A percentile compares a stretch with the other conserved stretches of the same genome.
These are phyloP conservation scores for Hypoxylon sp. DNA, from an alignment of 2,329 filamentous ascomycete species.

Conservation along the genomic window DNA sequence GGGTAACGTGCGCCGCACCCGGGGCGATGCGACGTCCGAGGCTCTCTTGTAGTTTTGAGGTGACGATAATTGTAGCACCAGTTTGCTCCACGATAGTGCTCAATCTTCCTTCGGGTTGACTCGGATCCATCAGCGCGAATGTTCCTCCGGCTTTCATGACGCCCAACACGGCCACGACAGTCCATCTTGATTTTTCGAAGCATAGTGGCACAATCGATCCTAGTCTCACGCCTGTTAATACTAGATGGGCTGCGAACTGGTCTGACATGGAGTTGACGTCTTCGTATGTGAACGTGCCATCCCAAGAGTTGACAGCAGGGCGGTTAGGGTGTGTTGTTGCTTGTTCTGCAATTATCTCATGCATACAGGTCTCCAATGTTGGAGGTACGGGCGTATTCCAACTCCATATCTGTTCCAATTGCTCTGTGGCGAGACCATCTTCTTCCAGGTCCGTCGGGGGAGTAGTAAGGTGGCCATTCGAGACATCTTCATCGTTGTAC, in stretches of 20 bases:
- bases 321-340: conserved; percentile 49
- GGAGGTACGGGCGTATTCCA: conserved; percentile 56
- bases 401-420: conserved; percentile 55
- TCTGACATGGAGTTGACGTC: conserved; percentile 55
- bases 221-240: conserved; percentile 46
- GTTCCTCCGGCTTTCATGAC: conserved; percentile 59
- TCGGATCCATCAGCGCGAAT: conserved; percentile 57
- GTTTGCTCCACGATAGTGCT: conserved; percentile 56
- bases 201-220: conserved; percentile 58
- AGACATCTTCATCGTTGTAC: conserved; percentile 36
- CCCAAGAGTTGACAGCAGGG: conserved; percentile 59
- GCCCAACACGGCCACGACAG: conserved; percentile 54
- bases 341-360: conserved; percentile 55
- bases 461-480: conserved; percentile 36
- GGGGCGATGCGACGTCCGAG: conserved; percentile 50
- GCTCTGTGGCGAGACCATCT: conserved; percentile 43
- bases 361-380: conserved; percentile 53
- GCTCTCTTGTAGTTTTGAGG: conserved; percentile 50
- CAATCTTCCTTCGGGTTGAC: conserved; percentile 55
- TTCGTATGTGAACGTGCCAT: conserved; percentile 56
- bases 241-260: conserved; percentile 51
- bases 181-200: conserved; percentile 59
- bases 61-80: conserved; percentile 50
- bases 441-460: conserved; percentile 43
- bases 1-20: conserved; percentile 44